Percentiles rank a stretch among this genome's conserved stretches.
phyloP scores from a whole-genome alignment of 345 rosid genomes.

The Cardamine chenopodiifolia region DNA sequence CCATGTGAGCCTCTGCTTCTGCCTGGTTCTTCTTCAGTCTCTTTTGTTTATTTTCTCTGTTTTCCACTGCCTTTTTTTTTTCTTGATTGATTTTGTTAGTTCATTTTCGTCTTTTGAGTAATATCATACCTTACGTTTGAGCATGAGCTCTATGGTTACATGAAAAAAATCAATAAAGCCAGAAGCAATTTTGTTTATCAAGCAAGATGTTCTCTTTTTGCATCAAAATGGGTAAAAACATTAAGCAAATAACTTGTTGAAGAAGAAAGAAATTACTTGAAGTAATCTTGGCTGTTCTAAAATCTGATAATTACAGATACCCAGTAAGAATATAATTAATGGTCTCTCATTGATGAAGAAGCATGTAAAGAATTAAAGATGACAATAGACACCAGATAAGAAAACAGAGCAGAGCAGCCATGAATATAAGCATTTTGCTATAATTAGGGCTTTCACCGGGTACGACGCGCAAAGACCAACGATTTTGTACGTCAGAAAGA shows the following conservation, averaged over 20 bases:
- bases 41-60: conserved; percentile 7
- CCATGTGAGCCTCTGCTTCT: conserved; percentile 8
- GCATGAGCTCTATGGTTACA: conserved; percentile 12
- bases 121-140: not conserved
- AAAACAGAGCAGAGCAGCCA: conserved; percentile 27
- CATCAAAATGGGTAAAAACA: not conserved
- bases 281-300: not conserved
- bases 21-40: not conserved
- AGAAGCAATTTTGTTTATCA: not conserved
- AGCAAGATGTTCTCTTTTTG: not conserved
- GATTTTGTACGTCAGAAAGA: conserved; percentile 28
- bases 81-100: not conserved
- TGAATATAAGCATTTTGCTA: conserved; percentile 14
- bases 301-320: not conserved
- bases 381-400: not conserved
- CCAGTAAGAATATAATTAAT: not conserved
- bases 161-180: conserved; percentile 21
- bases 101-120: not conserved
- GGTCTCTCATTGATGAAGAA: not conserved
- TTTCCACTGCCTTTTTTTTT: not conserved
- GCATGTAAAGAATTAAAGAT: not conserved
- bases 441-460: conserved; percentile 14
- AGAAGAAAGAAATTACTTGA: not conserved
- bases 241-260: conserved; percentile 9
- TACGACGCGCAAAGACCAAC: conserved; percentile 18